These are phyloP conservation scores for Nicotiana otophora DNA, from an alignment of 257 asterid species.

Conservation along the genomic window DNA sequence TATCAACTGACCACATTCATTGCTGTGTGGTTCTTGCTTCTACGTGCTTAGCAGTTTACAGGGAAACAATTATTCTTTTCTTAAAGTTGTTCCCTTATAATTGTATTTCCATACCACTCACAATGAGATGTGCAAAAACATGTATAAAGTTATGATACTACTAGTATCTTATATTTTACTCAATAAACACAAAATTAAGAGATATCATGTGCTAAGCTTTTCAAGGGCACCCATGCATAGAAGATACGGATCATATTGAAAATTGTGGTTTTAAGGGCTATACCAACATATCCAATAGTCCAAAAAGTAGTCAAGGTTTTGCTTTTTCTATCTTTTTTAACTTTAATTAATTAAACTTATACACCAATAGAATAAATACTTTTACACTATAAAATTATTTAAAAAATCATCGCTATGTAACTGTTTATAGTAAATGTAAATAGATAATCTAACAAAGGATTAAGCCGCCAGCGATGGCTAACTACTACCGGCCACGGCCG, in stretches of 20 bases:
- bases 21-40: not conserved
- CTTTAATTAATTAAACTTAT: too few relatives aligned
- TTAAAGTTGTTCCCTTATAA: not conserved
- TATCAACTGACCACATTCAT: not conserved
- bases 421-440: not conserved
- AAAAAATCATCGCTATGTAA: not conserved
- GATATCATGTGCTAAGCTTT: not conserved
- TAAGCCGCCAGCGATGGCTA: not conserved
- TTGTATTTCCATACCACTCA: not conserved
- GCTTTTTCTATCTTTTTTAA: not conserved
- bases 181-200: not conserved
- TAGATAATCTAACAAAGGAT: not conserved
- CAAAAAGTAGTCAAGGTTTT: not conserved
- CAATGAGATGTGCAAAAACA: not conserved
- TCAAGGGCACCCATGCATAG: not conserved
- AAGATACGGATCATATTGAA: slow-evolving; percentile 3
- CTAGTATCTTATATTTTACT: not conserved
- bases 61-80: not conserved
- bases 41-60: not conserved
- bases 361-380: not conserved
- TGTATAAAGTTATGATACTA: not conserved
- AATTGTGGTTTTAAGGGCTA: not conserved
- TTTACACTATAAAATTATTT: not conserved
- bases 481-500: not conserved
- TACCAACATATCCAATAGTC: slow-evolving; percentile 3